Evolutionary conservation across 306 rosid genomes (phyloP).

Genomic region (Inga leiocalycina): DNA sequence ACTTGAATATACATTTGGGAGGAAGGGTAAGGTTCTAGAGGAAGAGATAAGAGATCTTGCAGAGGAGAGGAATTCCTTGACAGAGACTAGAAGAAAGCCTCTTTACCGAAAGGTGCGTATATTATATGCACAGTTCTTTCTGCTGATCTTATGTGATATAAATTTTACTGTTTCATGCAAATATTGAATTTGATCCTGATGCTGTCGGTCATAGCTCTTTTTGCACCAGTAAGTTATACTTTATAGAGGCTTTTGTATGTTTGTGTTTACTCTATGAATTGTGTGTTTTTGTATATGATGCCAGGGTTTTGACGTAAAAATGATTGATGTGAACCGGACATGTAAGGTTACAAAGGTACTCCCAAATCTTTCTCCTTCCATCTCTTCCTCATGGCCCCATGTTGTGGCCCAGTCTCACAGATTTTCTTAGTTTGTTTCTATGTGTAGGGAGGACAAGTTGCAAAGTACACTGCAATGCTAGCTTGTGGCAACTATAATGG

Average conservation of each 20-base stretch:
- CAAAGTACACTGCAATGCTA: constrained; percentile 78
- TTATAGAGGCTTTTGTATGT: constrained; percentile 13
- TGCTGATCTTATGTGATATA: background rate
- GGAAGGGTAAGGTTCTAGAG: constrained; percentile 88
- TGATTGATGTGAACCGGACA: constrained; percentile 88
- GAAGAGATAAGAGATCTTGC: constrained; percentile 94
- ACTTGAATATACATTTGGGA: constrained; percentile 88
- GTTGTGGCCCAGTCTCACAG: background rate
- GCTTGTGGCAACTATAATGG: constrained; percentile 97
- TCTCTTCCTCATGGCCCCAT: background rate
- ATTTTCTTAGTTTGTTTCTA: constrained; percentile 34
- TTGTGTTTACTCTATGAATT: background rate
- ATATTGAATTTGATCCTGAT: constrained; percentile 26
- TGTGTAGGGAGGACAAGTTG: constrained; percentile 87
- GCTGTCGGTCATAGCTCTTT: background rate
- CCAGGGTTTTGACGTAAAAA: constrained; percentile 91
- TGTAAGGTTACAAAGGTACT: constrained; percentile 94
- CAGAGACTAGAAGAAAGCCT: constrained; percentile 85
- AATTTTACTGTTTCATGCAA: background rate
- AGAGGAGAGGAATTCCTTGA: constrained; percentile 89
- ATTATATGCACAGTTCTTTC: constrained; percentile 22
- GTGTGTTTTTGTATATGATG: constrained; percentile 36
- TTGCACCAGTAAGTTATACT: constrained; percentile 1
- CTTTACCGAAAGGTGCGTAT: constrained; percentile 71
- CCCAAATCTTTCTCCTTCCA: constrained; percentile 10